Base-by-base conservation (phyloP, 306 rosid species). In the Comarum palustre region DNA sequence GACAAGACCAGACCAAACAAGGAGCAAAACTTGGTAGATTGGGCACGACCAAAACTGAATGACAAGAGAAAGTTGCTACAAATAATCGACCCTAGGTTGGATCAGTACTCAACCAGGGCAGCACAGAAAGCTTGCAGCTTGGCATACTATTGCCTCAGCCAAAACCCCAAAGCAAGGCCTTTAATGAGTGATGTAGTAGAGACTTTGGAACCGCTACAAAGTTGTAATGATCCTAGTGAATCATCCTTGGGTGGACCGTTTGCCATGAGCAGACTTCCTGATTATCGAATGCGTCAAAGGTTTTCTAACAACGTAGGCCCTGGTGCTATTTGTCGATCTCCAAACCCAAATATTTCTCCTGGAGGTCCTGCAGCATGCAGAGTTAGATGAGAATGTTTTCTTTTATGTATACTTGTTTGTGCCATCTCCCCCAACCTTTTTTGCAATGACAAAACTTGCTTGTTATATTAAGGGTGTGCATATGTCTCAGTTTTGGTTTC, bases 121-220 rank as follows among this genome's bases (percentile, higher is more conserved):
- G 99, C 99, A 52, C 97, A 91, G 89, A 95, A 95, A 81, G 99
- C 99, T 45, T 95, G 99, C 86, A 95, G 99, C 88, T 78, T 95
- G 82, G 99, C 99, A 61, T 95, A 95, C 88, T 95, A 95, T 75
- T 95, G 99, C 63, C 76, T 95, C 84, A 95, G 96, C 84, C 99
- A 95, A 81, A 95, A 95, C 78, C 99, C 99, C 66, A 95, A 95
- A 86, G 99, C 97, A 29, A 90, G 99, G 82, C 99, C 99, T n/a
- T 78, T 95, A 81, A 95, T 95, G 99, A 91, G 99, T 8, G 99
- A 95, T 66, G 97, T 95, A 11, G 99, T 95, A 5, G 99, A 95
- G 86, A 95, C 99, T 47, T 77, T 95, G 80, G 99, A 95, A 72
- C 99, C 99, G 47, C 75, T 95, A 66, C 99, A 95, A 86, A 87